Base-by-base conservation (phyloP, 192 early-diverging fungal genomes). In the Coemansia erecta region DNA sequence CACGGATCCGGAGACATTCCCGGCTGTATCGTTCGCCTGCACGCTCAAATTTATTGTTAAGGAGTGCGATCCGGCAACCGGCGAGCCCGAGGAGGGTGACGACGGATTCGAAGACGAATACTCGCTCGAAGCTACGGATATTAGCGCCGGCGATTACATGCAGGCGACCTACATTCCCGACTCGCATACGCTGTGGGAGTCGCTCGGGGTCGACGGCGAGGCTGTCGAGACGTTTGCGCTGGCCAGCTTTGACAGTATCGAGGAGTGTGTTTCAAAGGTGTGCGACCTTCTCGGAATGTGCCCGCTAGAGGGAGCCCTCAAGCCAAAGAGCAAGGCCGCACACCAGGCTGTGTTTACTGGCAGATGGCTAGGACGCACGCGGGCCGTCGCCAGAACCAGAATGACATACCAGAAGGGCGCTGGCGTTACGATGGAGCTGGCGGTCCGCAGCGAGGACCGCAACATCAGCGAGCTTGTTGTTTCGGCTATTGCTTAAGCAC, bases 61-160 rank as follows among this genome's bases (percentile, higher is more conserved):
- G 77, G 97, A 99, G 63, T 96, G 92, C 73, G 97, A 99, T 66
- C 94, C 95, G 14, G 79, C 83, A 1, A 97, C 94, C 8, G 92
- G 93, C 35, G 92, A 94, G 68, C 86, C 92, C 7, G 67, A 71
- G 41, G 92, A 94, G 60, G 77, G 76, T 24, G 91, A 90, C 59
- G 89, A 95, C 46, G 96, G 96, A 19, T 97, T 91, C 53, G 93
- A 95, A 49, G 96, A 95, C 66, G 96, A 98, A 68, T 98, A 97
- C 68, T 72, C 81, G 69, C 82, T 95, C 42, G 97, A 99, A 72
- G 90, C 93, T 17, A 71, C 92, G 6, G 92, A 98, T 4, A 61
- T 97, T 22, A 72, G 84, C 14, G 85, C 86, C 9, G 91, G 87
- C 48, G 97, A 99, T 73, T 98, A 92, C 75, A 86, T 99, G 60